phyloP scores from a whole-genome alignment of 2,329 filamentous ascomycete species.

The Aspergillus fructus region DNA sequence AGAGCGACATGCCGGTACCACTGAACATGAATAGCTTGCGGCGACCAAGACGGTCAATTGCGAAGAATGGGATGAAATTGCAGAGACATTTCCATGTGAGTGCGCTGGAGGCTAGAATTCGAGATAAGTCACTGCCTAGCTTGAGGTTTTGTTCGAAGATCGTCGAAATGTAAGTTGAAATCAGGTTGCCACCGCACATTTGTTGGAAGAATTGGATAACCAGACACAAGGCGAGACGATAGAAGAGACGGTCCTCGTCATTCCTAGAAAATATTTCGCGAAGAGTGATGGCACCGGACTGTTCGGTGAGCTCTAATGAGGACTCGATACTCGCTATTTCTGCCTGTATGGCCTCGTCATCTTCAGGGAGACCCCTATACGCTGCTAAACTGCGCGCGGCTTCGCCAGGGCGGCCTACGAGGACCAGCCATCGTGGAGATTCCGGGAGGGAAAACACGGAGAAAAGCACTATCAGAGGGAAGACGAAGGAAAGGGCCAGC shows the following conservation, averaged over 20 bases:
- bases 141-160: conserved; percentile 19
- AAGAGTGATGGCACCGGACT: not conserved
- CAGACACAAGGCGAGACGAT: conserved; percentile 43
- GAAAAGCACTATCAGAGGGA: conserved; percentile 22
- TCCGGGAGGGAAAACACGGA: conserved; percentile 34
- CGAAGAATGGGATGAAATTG: conserved; percentile 17
- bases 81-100: conserved; percentile 20
- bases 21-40: conserved; percentile 20
- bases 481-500: conserved; percentile 22
- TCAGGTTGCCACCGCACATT: conserved; percentile 30
- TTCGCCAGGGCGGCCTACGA: conserved; percentile 22
- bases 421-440: conserved; percentile 37
- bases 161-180: conserved; percentile 42
- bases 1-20: conserved; percentile 17
- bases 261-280: conserved; percentile 39
- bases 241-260: conserved; percentile 24
- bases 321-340: conserved; percentile 52
- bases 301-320: conserved; percentile 49
- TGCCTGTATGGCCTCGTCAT: conserved; percentile 38
- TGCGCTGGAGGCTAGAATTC: conserved; percentile 16
- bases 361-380: conserved; percentile 17
- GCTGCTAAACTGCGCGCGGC: conserved; percentile 11
- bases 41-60: conserved; percentile 19
- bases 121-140: conserved; percentile 6
- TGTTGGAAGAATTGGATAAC: conserved; percentile 51